Evolutionary conservation across 2,329 filamentous ascomycete genomes (phyloP), one percentile per base, ranked within the genome.

Genomic region (Colletotrichum orchidophilum): DNA sequence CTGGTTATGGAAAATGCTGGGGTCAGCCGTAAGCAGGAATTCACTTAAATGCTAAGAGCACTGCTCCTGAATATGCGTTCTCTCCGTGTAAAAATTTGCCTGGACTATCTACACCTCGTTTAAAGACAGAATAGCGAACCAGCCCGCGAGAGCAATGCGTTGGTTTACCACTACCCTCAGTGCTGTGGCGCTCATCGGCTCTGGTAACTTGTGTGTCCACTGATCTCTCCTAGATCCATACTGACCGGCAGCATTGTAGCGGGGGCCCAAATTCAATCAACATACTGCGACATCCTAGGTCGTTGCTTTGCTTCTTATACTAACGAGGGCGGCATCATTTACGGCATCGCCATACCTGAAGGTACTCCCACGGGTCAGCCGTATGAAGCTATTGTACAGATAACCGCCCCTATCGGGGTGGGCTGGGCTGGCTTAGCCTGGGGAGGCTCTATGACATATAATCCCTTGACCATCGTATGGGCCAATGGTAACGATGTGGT

Each of bases 361-460:
- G 72, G 75, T 0, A 75, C 79, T 3, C 15, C 77, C 0, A 73
- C 60, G 3, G 72, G 70, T 1, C 70, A 76, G 8, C 73, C 80
- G 0, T 85, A 82, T 69, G 83, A 85, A 65, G 78, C 79, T 12
- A 81, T 85, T 5, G 49, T 85, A 26, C 83, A 85, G 70, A 79
- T 85, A 42, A 78, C 82, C 0, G 82, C 83, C 2, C 83, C 84
- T 1, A 75, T 77, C 15, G 74, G 75, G 2, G 80, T 82, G 52
- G 83, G 83, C 42, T 86, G 84, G 84, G 80, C 81, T 3, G 84
- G 83, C 2, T 75, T 85, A 21, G 79, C 83, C 12, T 85, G 83
- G 83, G 83, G 83, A 27, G 83, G 82, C 5, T 78, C 79, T 9
- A 86, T 85, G 84, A 80, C 81, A 5, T 83, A 84, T 69, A 81